These are phyloP conservation scores for Penicillium ucsense DNA, from an alignment of 495 filamentous ascomycete genomes.

Conservation along the genomic window DNA sequence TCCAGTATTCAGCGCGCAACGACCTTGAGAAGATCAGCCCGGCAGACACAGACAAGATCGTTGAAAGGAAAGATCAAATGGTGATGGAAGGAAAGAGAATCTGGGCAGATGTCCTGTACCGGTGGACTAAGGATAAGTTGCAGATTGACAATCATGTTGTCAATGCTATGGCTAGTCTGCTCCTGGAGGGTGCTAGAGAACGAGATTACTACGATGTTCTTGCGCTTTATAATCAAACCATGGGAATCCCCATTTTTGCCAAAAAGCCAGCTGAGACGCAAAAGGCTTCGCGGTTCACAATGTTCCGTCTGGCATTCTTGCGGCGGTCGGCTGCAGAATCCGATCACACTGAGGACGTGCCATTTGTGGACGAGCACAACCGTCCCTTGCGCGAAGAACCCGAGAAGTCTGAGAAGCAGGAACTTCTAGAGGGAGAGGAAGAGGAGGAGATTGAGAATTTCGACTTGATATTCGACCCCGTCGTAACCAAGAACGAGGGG, in stretches of 20 bases:
- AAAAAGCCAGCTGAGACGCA: constrained; percentile 10
- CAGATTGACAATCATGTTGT: constrained; percentile 64
- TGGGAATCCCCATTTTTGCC: constrained; percentile 48
- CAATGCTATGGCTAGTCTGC: constrained; percentile 62
- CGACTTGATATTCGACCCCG: constrained; percentile 27
- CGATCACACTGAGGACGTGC: constrained; percentile 17
- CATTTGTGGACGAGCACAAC: constrained; percentile 23
- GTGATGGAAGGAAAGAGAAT: constrained; percentile 53
- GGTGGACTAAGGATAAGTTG: constrained; percentile 61
- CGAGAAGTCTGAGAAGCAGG: constrained; percentile 1
- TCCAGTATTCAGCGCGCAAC: constrained; percentile 32
- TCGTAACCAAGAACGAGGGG: constrained; percentile 8
- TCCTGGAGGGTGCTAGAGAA: constrained; percentile 48
- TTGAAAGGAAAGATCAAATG: constrained; percentile 21
- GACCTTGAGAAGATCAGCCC: constrained; percentile 17
- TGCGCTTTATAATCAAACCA: constrained; percentile 65
- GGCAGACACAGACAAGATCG: constrained; percentile 26
- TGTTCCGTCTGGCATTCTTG: constrained; percentile 2
- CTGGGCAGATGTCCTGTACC: constrained; percentile 68
- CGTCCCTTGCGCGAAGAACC: constrained; percentile 3
- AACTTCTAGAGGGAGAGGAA: constrained; percentile 11
- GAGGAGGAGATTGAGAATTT: constrained; percentile 22
- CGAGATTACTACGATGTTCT: constrained; percentile 61
- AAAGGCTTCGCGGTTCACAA: constrained; percentile 2
- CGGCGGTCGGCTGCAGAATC: not conserved